Percentiles rank a stretch among this genome's conserved stretches.
Evolutionary conservation across 352 stramenopile genomes (phyloP).

Genomic region (Phytophthora vignae): DNA sequence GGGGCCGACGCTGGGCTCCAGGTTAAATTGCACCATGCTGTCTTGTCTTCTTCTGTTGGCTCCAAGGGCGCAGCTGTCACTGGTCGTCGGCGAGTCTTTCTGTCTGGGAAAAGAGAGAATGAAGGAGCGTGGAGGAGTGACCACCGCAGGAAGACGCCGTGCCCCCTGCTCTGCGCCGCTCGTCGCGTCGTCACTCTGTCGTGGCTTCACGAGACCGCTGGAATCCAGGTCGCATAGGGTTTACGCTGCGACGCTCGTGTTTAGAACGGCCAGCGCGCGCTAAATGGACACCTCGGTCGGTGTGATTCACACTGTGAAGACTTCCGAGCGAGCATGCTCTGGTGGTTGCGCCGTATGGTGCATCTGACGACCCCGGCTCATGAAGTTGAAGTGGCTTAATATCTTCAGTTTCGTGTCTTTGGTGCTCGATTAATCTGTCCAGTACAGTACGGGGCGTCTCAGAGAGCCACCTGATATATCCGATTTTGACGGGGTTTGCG

Average conservation of each 20-base stretch:
- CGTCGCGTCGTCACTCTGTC: neutral
- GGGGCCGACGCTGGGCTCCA: neutral
- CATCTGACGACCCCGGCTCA: neutral
- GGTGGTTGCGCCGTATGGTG: neutral
- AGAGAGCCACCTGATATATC: too few relatives aligned
- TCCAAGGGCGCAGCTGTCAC: neutral
- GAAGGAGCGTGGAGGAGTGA: neutral
- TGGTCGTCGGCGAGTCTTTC: neutral
- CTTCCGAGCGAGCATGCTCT: neutral
- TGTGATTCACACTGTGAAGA: neutral
- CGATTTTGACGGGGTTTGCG: too few relatives aligned
- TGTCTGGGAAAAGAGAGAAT: neutral
- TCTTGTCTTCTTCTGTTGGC: too few relatives aligned
- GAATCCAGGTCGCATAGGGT: neutral
- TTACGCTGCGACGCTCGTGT: neutral
- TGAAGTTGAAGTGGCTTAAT: conserved; percentile 2
- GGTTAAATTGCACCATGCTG: neutral
- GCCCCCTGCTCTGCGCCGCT: neutral
- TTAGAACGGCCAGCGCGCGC: neutral
- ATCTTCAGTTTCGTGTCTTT: neutral
- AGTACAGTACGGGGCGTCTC: too few relatives aligned
- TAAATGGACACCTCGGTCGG: neutral
- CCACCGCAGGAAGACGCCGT: neutral
- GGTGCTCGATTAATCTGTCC: conserved; percentile 1
- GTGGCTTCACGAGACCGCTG: conserved; percentile 1